Evolutionary conservation across 164 flowering plant genomes (phyloP).

Genomic region (Vitis cinerea): DNA sequence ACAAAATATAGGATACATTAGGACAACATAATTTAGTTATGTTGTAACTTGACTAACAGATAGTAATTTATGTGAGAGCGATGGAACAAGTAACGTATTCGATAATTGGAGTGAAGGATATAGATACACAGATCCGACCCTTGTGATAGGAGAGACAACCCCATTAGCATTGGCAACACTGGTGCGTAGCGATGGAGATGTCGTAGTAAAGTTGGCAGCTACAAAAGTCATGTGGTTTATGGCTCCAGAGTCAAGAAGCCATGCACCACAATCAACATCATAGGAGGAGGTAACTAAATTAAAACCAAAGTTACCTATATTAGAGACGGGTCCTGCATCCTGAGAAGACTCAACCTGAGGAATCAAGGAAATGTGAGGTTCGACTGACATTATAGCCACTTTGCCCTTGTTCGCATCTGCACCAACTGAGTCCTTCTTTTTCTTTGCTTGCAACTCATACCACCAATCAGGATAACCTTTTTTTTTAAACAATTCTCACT

Average conservation of each 20-base stretch:
- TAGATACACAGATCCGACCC: slow-evolving; percentile 1
- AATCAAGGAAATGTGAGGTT: background rate
- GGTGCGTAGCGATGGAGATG: background rate
- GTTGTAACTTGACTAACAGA: slow-evolving; percentile 15
- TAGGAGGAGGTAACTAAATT: background rate
- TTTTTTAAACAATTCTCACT: slow-evolving; percentile 11
- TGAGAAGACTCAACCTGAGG: background rate
- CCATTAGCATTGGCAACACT: slow-evolving; percentile 16
- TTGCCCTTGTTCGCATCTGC: background rate
- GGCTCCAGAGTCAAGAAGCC: slow-evolving; percentile 8
- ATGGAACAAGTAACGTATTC: slow-evolving; percentile 2
- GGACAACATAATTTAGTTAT: background rate
- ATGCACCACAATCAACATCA: background rate
- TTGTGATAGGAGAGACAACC: slow-evolving; percentile 5
- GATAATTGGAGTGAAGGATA: slow-evolving; percentile 1
- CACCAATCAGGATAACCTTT: slow-evolving; percentile 13
- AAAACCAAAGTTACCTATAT: background rate
- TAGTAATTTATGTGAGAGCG: slow-evolving; percentile 9
- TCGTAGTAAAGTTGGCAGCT: background rate
- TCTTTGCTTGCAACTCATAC: slow-evolving; percentile 7
- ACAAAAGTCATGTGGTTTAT: slow-evolving; percentile 7
- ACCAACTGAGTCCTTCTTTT: background rate
- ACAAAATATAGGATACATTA: background rate
- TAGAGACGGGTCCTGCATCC: no score
- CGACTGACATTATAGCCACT: background rate